Evolutionary conservation across 2,329 filamentous ascomycete species (phyloP).

Genomic region (Berkeleyomyces basicola): DNA sequence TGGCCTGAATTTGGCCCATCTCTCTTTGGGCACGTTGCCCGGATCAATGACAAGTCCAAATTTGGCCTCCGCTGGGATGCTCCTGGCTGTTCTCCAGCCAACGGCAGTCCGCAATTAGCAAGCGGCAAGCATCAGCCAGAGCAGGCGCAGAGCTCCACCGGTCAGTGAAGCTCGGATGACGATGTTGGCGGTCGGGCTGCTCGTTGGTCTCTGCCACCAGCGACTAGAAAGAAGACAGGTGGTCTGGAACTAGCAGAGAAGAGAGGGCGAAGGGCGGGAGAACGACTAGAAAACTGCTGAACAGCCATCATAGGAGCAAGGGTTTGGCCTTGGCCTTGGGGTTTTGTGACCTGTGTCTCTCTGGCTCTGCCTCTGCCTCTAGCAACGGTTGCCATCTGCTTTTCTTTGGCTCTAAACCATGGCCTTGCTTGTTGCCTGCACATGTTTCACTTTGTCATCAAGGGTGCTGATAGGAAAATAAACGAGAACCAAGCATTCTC

Average conservation of each 20-base stretch:
- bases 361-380: no score
- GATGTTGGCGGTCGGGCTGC: background rate
- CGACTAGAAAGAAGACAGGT: background rate
- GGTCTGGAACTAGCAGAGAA: background rate
- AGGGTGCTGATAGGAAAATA: background rate
- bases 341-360: no score
- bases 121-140: conserved; percentile 1
- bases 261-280: background rate
- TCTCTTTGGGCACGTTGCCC: background rate
- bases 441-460: background rate
- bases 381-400: background rate
- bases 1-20: no score
- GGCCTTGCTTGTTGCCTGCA: no score
- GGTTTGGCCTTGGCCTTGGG: background rate
- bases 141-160: background rate
- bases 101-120: conserved; percentile 1
- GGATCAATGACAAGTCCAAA: background rate
- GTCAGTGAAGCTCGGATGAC: conserved; percentile 2
- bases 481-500: background rate
- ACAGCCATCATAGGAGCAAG: no score
- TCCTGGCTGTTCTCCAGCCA: background rate
- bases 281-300: no score
- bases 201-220: background rate
- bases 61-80: background rate
- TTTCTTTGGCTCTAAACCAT: background rate